Evolutionary conservation across 1,284 basidiomycete species (phyloP).

Genomic region (Ganoderma lingzhi): DNA sequence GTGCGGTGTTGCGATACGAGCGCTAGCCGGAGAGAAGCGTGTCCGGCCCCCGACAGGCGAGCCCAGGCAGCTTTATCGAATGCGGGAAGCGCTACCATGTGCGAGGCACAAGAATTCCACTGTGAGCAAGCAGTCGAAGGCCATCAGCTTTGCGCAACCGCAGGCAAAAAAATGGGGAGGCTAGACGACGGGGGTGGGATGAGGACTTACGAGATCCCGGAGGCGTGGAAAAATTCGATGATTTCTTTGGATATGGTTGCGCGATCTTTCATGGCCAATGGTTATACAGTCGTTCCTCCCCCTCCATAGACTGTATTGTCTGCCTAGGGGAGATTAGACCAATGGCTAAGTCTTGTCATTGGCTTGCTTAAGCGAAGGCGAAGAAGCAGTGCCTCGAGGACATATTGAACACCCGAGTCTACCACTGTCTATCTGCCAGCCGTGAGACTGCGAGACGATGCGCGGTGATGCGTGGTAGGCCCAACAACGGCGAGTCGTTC

Average conservation of each 20-base stretch:
- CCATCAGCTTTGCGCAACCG: background rate
- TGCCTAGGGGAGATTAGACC: too few species aligned
- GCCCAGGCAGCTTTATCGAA: background rate
- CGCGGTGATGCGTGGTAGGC: background rate
- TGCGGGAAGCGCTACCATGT: background rate
- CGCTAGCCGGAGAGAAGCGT: background rate
- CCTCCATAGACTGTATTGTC: too few species aligned
- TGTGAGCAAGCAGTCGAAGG: background rate
- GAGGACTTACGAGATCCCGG: background rate
- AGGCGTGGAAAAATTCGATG: background rate
- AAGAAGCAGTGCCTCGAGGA: background rate
- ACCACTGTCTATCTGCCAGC: background rate
- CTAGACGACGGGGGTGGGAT: background rate
- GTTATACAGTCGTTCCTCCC: too few species aligned
- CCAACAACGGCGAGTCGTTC: background rate
- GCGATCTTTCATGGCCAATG: background rate
- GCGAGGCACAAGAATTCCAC: background rate
- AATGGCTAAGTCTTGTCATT: too few species aligned
- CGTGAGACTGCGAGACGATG: background rate
- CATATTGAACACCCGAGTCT: background rate
- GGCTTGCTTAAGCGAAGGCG: background rate
- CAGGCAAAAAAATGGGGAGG: background rate
- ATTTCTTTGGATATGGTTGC: background rate
- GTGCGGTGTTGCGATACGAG: background rate
- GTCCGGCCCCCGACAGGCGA: background rate